Conservation (phyloP, 306 rosid species). For the Crotalaria pallida region DNA sequence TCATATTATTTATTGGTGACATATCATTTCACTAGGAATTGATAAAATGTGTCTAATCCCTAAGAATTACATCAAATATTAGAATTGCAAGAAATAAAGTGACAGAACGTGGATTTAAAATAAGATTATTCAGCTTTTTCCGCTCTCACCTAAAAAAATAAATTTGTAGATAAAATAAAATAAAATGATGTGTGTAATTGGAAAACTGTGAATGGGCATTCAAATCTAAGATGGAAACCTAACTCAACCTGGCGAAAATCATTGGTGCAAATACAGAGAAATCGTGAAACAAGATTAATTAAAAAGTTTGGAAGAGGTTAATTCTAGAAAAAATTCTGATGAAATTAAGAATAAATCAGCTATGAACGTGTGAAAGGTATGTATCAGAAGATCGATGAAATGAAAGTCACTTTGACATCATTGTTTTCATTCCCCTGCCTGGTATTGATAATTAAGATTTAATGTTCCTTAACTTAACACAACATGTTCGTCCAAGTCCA, state of each 20-base stretch:
- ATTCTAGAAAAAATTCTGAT: background rate
- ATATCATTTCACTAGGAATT: background rate
- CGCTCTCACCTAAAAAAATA: too few species aligned
- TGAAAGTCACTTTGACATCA: background rate
- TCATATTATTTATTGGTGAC: background rate
- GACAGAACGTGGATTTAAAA: too few species aligned
- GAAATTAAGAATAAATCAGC: background rate
- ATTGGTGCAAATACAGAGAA: background rate
- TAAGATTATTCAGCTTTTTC: too few species aligned
- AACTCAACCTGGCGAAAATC: background rate
- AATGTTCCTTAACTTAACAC: constrained; percentile 31
- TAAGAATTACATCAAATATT: too few species aligned
- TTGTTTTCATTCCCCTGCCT: background rate
- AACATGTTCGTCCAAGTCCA: constrained; percentile 24
- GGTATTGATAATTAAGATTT: constrained; percentile 15
- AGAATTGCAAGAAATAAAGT: too few species aligned
- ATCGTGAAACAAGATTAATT: background rate
- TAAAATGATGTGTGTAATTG: background rate
- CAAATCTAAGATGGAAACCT: background rate
- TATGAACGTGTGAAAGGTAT: background rate
- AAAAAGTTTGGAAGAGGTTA: background rate
- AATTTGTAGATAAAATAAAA: too few species aligned
- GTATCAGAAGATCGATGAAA: background rate
- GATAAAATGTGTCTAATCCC: background rate
- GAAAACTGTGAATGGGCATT: background rate